Percentiles rank a stretch among this genome's conserved stretches.
phyloP scores from a whole-genome alignment of 2,329 filamentous ascomycete species.

The Pseudogymnoascus sp. region DNA sequence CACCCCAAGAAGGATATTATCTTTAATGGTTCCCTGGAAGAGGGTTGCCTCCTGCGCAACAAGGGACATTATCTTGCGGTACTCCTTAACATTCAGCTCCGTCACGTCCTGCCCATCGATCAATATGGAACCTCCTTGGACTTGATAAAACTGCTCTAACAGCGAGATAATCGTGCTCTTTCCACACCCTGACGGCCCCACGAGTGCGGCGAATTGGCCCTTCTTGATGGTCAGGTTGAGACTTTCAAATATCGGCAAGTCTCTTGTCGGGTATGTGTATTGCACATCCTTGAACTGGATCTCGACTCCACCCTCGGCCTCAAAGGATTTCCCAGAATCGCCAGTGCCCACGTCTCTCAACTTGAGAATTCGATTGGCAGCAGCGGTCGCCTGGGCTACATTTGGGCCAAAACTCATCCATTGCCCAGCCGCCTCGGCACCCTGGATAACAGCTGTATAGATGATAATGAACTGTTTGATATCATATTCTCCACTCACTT shows the following conservation, averaged over 20 bases:
- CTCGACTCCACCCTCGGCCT: constrained; percentile 40
- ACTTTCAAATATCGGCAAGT: constrained; percentile 50
- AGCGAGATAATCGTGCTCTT: constrained; percentile 64
- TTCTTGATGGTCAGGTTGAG: constrained; percentile 58
- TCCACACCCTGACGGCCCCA: constrained; percentile 62
- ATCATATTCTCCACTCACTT: constrained; percentile 35
- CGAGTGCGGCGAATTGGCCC: constrained; percentile 62
- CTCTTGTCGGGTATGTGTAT: constrained; percentile 54
- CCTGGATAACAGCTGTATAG: constrained; percentile 45
- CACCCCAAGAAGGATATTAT: constrained; percentile 64
- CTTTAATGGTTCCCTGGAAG: constrained; percentile 59
- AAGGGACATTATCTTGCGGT: constrained; percentile 59
- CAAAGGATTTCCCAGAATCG: constrained; percentile 8
- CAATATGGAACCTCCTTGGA: constrained; percentile 55
- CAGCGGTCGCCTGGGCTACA: constrained; percentile 50
- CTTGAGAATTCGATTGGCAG: constrained; percentile 52
- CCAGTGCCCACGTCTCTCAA: constrained; percentile 20
- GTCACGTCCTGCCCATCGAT: constrained; percentile 56
- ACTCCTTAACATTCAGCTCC: constrained; percentile 51
- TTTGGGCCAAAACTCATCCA: constrained; percentile 48
- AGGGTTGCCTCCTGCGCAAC: constrained; percentile 70
- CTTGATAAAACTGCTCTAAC: constrained; percentile 61
- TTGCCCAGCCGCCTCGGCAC: constrained; percentile 45
- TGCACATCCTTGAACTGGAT: constrained; percentile 50
- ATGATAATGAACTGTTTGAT: constrained; percentile 46